Evolutionary conservation across 139 green algal genomes (phyloP), one percentile per base, ranked within the genome.

Genomic region (Edaphochlamys debaryana): DNA sequence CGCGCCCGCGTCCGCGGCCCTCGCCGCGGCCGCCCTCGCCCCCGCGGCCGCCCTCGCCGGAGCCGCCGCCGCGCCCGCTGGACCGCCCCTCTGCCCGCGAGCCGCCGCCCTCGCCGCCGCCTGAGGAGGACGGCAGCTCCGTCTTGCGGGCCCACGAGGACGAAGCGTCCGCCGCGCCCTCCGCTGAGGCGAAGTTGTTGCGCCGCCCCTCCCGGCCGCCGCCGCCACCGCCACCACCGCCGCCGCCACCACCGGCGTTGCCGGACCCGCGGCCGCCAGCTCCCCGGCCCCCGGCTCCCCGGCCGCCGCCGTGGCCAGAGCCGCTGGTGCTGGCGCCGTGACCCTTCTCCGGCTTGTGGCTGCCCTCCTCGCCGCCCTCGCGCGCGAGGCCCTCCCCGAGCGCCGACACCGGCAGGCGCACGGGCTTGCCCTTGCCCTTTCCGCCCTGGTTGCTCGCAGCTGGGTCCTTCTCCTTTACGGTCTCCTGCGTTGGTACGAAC

Each of bases 351-450:
- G 67, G 41, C 17, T 84, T 67, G 13, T 52, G 45, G 71, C 38
- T 15, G 77, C 36, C 17, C 40, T 70, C 63, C 32, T 72, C 58
- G 50, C 67, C 80, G 27, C 73, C 77, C 54, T 70, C 62, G 7
- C 36, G 32, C 41, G 66, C 42, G 60, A 84, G 66, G 77, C 76
- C 67, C 58, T 86, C 88, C 34, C 67, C 67, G 34, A 91, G 63
- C 9, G 85, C 79, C 11, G 86, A 88, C 4, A 90, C 70, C 9
- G 84, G 84, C 50, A 90, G 50, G 32, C 85, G 84, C 20, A 83
- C 80, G 50, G 60, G 69, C 80, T 90, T 90, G 66, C 63, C 58
- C 84, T 79, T 88, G 37, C 79, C 64, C 54, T 79, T 87, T 2
- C 71, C 48, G 1, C 42, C 60, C 48, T 74, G 58, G 34, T 36